These are phyloP conservation scores for Ceratocystis albifundus DNA, from an alignment of 2,329 filamentous ascomycete species.

Conservation along the genomic window DNA sequence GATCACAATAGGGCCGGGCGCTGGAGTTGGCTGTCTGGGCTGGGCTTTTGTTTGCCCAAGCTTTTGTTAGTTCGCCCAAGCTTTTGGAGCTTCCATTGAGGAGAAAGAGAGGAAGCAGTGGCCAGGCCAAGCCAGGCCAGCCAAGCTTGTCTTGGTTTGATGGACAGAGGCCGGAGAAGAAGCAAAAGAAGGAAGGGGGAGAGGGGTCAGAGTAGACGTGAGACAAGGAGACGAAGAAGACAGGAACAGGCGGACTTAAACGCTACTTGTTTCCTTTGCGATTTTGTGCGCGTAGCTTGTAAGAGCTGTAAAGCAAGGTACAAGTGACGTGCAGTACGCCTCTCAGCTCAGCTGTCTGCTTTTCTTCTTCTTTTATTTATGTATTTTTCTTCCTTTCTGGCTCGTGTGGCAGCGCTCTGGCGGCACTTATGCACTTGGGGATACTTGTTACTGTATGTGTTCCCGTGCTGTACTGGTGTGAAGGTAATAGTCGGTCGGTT, in stretches of 20 bases:
- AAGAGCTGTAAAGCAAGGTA: not conserved
- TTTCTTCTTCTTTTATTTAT: not conserved
- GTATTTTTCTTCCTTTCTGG: not conserved
- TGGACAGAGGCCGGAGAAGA: not conserved
- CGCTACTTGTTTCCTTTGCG: not conserved
- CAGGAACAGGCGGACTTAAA: not conserved
- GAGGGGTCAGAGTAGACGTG: not conserved
- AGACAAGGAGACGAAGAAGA: not conserved
- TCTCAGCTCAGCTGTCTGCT: not conserved
- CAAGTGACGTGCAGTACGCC: not conserved
- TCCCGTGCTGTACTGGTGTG: not conserved
- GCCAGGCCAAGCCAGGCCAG: no score
- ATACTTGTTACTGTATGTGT: no score
- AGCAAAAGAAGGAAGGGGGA: not conserved
- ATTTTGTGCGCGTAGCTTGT: not conserved
- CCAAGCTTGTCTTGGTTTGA: not conserved
- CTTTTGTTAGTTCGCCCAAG: slow-evolving; percentile 3
- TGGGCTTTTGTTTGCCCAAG: not conserved
- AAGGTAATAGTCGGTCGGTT: no score
- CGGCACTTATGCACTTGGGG: not conserved
- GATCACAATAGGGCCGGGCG: not conserved
- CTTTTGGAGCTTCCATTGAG: not conserved
- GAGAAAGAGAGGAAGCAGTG: not conserved
- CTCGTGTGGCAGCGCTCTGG: not conserved
- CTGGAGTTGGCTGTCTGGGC: not conserved